Base-by-base conservation (phyloP, 495 filamentous ascomycete species). In the Margaritispora aquatica region DNA sequence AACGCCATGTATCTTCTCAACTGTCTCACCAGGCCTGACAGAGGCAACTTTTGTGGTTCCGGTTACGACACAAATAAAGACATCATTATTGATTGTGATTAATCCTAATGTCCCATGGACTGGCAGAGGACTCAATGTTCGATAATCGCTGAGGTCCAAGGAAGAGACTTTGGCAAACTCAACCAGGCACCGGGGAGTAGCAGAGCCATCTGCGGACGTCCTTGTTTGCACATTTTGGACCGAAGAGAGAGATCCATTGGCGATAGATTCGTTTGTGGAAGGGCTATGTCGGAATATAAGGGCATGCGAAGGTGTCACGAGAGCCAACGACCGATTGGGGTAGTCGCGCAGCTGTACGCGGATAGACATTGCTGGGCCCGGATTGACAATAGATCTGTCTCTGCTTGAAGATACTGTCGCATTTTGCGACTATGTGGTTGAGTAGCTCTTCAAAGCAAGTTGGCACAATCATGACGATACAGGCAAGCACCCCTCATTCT, bases 11-110 rank as follows among this genome's bases (percentile, higher is more conserved):
- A 98, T 97, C 70, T 83, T 88, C 68, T 91, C 86, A 21, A 97
- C 87, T 7, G 84, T 89, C 76, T 98, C 94, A 13, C 88, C 89
- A 0, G 93, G 91, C 51, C 90, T 79, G 36, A 96, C 81, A 20
- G 82, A 87, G 31, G 94, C 95, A 20, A 92, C 92, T 49, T 84
- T 82, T 8, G 79, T 80, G 36, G 90, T 86, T 41, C 81, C 78
- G 38, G 84, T 95, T 26, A 98, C 85, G n/a, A 96, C 87, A 63
- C 90, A 94, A 20, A 98, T 78, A 67, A 97, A 98, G 17, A 96
- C 84, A 79, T 96, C 93, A 26, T 84, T 78, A 49, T 83, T 81
- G 50, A 97, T 78, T 1, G 92, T 92, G 59, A 97, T 89, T 36
- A 98, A 75, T 1, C 94, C 94, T 54, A 98, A 79, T 1, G 92